Evolutionary conservation across 805 yeast genomes (phyloP), one percentile per base, ranked within the genome.

Genomic region (Brettanomyces bruxellensis): DNA sequence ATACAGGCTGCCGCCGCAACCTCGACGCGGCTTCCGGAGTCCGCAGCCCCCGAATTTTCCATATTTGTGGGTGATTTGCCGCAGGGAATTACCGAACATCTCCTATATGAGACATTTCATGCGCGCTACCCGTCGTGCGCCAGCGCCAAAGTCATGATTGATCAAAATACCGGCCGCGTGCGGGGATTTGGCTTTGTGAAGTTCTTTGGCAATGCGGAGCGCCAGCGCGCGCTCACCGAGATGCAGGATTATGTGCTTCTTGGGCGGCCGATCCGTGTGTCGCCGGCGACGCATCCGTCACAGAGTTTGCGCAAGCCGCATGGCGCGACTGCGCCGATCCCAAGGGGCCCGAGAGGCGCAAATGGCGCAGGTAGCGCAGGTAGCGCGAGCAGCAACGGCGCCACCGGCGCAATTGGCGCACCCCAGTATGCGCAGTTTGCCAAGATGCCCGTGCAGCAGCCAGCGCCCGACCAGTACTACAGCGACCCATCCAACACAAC

Each of bases 101-200:
- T 72, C 37, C 68, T 89, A 24, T 74, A 75, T 48, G 83, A 83
- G 44, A 70, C 77, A 39, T 89, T 90, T 66, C 80, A 78, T 49
- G 65, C 78, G 4, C 75, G 79, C 49, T 89, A 77, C 59, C 81
- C 90, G 1, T 83, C 90, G 5, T 79, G 87, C 45, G 73, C 79
- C 45, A 81, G 83, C 53, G 93, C 81, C 5, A 87, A 84, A 57
- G 78, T 89, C 50, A 87, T 89, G 81, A 62, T 75, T 43, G 96
- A 89, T 62, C 81, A 79, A 36, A 59, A 64, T 11, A 80, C 95
- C 1, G 82, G 83, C 30, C 72, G 72, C 43, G 77, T 91, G 5
- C 81, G 86, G 58, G 95, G 96, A 11, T 89, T 84, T 63, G 97
- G 96, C 2, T 90, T 90, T 68, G 86, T 88, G n/a, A 78, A 86